Evolutionary conservation across 768 basidiomycete genomes (phyloP).

Genomic region (Gloeostereum incarnatum): DNA sequence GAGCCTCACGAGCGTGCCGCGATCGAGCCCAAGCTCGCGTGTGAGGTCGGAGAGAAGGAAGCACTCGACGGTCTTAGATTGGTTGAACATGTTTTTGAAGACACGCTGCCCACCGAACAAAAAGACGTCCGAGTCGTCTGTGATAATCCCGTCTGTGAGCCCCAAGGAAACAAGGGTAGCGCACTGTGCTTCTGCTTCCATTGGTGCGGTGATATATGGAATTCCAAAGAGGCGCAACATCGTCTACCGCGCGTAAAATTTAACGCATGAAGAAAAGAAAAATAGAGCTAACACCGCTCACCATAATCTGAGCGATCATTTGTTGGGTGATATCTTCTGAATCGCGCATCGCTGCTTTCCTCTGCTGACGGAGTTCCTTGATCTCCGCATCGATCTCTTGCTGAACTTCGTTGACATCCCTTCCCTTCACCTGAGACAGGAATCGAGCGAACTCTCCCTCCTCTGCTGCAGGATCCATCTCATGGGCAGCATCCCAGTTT

Average conservation of each 20-base stretch:
- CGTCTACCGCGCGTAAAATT: constrained; percentile 35
- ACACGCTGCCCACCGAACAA: constrained; percentile 94
- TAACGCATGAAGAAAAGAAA: background rate
- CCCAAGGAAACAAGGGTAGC: constrained; percentile 80
- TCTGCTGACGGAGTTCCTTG: constrained; percentile 65
- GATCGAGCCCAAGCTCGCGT: constrained; percentile 80
- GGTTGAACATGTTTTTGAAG: constrained; percentile 99
- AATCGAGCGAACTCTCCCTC: constrained; percentile 90
- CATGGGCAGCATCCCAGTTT: constrained; percentile 78
- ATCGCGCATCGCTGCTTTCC: constrained; percentile 85
- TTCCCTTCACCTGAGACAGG: constrained; percentile 84
- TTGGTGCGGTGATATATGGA: constrained; percentile 96
- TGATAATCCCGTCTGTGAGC: constrained; percentile 95
- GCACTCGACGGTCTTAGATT: constrained; percentile 97
- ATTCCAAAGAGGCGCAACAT: constrained; percentile 93
- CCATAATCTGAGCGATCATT: constrained; percentile 84
- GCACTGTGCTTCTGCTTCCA: constrained; percentile 99
- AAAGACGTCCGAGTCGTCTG: constrained; percentile 98
- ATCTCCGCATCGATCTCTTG: constrained; percentile 93
- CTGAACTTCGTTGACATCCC: constrained; percentile 70
- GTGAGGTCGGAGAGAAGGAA: constrained; percentile 79
- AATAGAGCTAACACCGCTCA: constrained; percentile 16
- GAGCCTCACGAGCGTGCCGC: constrained; percentile 78
- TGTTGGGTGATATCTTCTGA: constrained; percentile 93
- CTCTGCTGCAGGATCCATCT: constrained; percentile 73